Conservation (phyloP, 805 yeast genomes). For the Lipomyces oligophaga region DNA sequence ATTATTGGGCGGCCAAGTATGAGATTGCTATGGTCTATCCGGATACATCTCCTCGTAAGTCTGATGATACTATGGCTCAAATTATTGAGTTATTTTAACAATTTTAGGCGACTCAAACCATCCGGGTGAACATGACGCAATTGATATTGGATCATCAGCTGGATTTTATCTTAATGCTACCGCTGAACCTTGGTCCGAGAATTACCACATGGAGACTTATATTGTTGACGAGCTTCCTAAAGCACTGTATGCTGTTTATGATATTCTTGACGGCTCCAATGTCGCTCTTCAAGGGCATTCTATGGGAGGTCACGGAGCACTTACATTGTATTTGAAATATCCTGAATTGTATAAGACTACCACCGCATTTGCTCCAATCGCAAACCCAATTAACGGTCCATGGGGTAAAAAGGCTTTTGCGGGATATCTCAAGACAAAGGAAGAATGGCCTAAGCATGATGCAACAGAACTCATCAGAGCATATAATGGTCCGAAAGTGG, state of each 20-base stretch:
- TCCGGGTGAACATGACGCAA: constrained; percentile 75
- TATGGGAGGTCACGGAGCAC: constrained; percentile 97
- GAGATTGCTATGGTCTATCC: constrained; percentile 91
- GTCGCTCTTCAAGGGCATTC: constrained; percentile 89
- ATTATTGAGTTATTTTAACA: neutral
- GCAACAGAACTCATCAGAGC: constrained; percentile 69
- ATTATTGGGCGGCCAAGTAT: constrained; percentile 69
- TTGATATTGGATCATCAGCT: constrained; percentile 94
- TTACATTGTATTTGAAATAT: constrained; percentile 60
- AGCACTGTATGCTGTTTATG: constrained; percentile 43
- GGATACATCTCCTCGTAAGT: constrained; percentile 84
- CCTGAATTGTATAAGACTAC: constrained; percentile 73
- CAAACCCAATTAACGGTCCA: constrained; percentile 68
- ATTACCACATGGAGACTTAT: constrained; percentile 86
- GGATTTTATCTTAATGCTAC: constrained; percentile 91
- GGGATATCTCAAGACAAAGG: constrained; percentile 64
- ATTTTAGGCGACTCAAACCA: constrained; percentile 52
- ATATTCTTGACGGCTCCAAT: constrained; percentile 52
- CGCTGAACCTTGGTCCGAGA: constrained; percentile 59
- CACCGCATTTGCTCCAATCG: constrained; percentile 87
- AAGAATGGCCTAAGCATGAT: constrained; percentile 74
- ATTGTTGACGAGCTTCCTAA: constrained; percentile 68
- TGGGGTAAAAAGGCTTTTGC: constrained; percentile 89
- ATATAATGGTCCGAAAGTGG: constrained; percentile 51
- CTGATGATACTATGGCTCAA: neutral